These are phyloP conservation scores for Schwanniomyces etchellsii DNA, from an alignment of 1,139 yeast genomes.

Conservation along the genomic window DNA sequence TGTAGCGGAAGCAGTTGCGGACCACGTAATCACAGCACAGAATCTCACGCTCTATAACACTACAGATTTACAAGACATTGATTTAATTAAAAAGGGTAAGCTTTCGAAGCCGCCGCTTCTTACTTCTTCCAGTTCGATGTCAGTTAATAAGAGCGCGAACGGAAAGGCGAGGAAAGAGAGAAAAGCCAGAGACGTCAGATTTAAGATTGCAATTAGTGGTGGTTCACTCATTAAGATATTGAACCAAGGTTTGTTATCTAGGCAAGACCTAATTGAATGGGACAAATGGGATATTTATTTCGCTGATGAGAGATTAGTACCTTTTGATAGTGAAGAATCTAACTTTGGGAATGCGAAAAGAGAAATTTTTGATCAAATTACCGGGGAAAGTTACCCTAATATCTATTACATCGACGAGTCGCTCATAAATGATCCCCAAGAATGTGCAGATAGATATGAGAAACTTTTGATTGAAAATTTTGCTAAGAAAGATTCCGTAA, in stretches of 20 bases:
- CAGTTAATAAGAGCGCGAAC: slow-evolving; percentile 5
- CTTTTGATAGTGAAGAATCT: slow-evolving; percentile 76
- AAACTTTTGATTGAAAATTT: slow-evolving; percentile 79
- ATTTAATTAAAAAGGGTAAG: slow-evolving; percentile 17
- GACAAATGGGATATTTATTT: slow-evolving; percentile 93
- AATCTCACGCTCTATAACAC: slow-evolving; percentile 58
- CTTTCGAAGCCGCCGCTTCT: slow-evolving; percentile 8
- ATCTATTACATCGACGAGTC: slow-evolving; percentile 80
- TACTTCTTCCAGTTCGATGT: slow-evolving; percentile 7
- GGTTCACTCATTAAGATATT: slow-evolving; percentile 86
- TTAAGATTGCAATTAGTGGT: slow-evolving; percentile 88
- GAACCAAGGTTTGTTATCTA: slow-evolving; percentile 72
- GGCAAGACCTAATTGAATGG: slow-evolving; percentile 76
- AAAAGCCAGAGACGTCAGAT: slow-evolving; percentile 54
- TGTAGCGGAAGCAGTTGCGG: slow-evolving; percentile 94
- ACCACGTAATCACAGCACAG: slow-evolving; percentile 78
- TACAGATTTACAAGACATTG: slow-evolving; percentile 31
- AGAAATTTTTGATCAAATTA: slow-evolving; percentile 67
- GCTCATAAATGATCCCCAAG: slow-evolving; percentile 79
- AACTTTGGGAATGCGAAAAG: slow-evolving; percentile 88
- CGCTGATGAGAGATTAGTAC: slow-evolving; percentile 95
- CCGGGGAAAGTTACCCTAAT: slow-evolving; percentile 52
- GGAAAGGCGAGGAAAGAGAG: slow-evolving; percentile 17
- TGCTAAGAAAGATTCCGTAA: slow-evolving; percentile 95
- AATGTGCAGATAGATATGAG: slow-evolving; percentile 91